Conservation (phyloP, 805 yeast genomes). For the Brettanomyces anomalus region DNA sequence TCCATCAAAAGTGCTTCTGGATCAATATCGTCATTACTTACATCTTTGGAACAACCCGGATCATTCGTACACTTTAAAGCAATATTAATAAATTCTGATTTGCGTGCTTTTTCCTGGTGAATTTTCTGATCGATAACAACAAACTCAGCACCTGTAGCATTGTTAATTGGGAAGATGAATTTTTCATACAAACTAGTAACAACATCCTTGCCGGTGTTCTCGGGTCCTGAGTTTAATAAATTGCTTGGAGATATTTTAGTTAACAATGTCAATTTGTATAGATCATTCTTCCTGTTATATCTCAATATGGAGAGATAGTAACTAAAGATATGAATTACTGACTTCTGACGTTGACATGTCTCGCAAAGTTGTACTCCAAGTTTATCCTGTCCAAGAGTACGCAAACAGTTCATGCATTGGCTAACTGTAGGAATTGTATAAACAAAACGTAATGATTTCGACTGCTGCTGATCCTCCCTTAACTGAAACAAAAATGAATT, state of each 20-base stretch:
- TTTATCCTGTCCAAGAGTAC: constrained; percentile 4
- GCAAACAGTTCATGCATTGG: constrained; percentile 10
- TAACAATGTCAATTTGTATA: constrained; percentile 18
- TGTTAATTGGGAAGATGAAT: constrained; percentile 21
- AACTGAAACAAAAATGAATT: constrained; percentile 13
- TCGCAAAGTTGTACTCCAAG: constrained; percentile 15
- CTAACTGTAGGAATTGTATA: constrained; percentile 3
- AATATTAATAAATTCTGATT: constrained; percentile 5
- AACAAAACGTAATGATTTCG: constrained; percentile 6
- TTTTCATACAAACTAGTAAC: constrained; percentile 19
- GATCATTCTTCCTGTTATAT: constrained; percentile 16
- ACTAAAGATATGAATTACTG: constrained; percentile 18
- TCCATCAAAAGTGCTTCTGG: constrained; percentile 14
- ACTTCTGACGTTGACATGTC: constrained; percentile 15
- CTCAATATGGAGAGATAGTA: constrained; percentile 18
- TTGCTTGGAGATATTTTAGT: constrained; percentile 13
- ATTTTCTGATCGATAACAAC: constrained; percentile 6
- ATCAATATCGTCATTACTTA: constrained; percentile 10
- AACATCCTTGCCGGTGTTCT: constrained; percentile 13
- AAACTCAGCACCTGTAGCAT: constrained; percentile 23
- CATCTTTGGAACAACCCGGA: not conserved
- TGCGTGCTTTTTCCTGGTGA: too few relatives aligned
- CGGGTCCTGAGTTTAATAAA: constrained; percentile 10
- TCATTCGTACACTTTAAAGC: constrained; percentile 12
- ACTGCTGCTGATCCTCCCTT: constrained; percentile 13